Evolutionary conservation across 2,329 filamentous ascomycete genomes (phyloP), one percentile per base, ranked within the genome.

Genomic region (Alternaria postmessia): DNA sequence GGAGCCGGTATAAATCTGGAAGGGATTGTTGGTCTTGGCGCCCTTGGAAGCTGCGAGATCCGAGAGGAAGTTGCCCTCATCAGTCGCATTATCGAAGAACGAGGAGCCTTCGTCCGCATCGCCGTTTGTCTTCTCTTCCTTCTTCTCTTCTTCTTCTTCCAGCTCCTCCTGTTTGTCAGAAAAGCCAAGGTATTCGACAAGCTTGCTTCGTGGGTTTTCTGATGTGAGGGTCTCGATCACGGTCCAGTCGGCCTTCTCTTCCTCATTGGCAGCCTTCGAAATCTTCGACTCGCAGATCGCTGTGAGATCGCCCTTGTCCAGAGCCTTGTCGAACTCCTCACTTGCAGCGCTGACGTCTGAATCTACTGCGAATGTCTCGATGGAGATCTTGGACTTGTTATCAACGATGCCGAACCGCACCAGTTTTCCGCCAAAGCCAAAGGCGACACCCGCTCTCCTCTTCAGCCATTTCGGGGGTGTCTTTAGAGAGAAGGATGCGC

Each of bases 231-330:
- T 95, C 78, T 95, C 89, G 77, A 99, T 92, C 38, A 98, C 93
- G 66, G 91, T 91, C 95, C 95, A 99, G 78, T 98, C 94, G 4
- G 92, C 91, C 83, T 93, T 97, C 77, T 98, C 95, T 67, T 96
- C 93, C 1, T 97, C 94, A 0, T 88, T 92, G 73, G 88, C 89
- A 18, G 94, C 90, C 62, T 88, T 83, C 26, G 89, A 83, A 63
- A 93, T 89, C 74, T 94, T 91, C 22, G 89, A 85, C 73, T 94
- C 89, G 75, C 94, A 97, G 62, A 99, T 91, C 42, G 84, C 84
- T 5, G 86, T 85, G 18, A 99, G 81, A 74, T 98, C 88, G 24
- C 93, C 94, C 57, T 88, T 86, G 72, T 89, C 87, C 58, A 99
- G 82, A 9, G 93, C 89, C 68, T 89, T 87, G 77, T 99, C 94